Evolutionary conservation across 345 rosid species (phyloP), one percentile per base, ranked within the genome.

Genomic region (Noccaea caerulescens): DNA sequence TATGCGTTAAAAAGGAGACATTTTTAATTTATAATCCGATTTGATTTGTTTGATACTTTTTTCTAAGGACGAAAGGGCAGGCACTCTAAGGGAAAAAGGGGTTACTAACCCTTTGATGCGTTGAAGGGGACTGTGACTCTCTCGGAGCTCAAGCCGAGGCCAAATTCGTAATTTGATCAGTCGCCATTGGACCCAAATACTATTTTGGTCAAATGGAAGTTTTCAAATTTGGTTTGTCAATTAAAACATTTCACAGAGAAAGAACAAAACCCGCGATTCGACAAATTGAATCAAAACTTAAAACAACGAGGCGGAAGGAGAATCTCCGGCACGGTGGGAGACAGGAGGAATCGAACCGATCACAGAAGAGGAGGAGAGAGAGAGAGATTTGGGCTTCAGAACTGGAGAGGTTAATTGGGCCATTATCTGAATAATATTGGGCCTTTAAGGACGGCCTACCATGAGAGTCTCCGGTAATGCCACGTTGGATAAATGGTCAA

Each of bases 61-160:
- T 8, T 53, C 61, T 43, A 56, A 53, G 4, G 63, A 53, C 63
- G 62, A 62, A 72, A 72, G 70, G 76, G 30, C 76, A 72, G 1
- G 20, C 20, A 18, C 20, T 18, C 43, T 42, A 1, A 44, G 0
- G 1, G 0, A 36, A 69, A 66, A 41, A 65, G 53, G 4, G 66
- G 66, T 60, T 41, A 61, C 68, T 70, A 69, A 37, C 69, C 69
- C 62, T 71, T 71, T 71, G 76, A 71, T 14, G 16, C 54, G 34
- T 4, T 63, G 16, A 33, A 61, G 63, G 68, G 76, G 45, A 66
- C 71, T 46, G 33, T 30, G 53, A 8, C 66, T 60, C 20, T 49
- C 63, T 39, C 11, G 6, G n/a, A 39, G 8, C 72, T 43, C 50
- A 14, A 46, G 8, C 6, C 0, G 42, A 71, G 68, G 75, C 16